Evolutionary conservation across 2,329 filamentous ascomycete genomes (phyloP).

Genomic region (Zymoseptoria brevis): DNA sequence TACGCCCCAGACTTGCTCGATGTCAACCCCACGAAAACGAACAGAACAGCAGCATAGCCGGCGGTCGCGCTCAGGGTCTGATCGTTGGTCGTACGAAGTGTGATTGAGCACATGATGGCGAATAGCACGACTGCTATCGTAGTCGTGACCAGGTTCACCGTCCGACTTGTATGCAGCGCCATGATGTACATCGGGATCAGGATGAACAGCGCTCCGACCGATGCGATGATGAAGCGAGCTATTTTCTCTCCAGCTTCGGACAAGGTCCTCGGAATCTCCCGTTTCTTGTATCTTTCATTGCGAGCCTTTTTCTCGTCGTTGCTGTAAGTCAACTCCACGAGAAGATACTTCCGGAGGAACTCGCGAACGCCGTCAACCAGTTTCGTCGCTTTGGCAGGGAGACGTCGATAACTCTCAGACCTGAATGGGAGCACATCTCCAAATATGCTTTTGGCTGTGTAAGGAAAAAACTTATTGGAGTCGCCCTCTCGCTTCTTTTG

Average conservation of each 20-base stretch:
- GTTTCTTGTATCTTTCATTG: too few relatives aligned
- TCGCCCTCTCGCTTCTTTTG: too few relatives aligned
- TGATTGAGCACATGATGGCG: slow-evolving; percentile 1
- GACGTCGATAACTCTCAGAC: too few relatives aligned
- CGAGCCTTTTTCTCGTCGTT: too few relatives aligned
- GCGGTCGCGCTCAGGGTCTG: not conserved
- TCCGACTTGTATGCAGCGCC: not conserved
- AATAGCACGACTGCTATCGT: not conserved
- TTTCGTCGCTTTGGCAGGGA: too few relatives aligned
- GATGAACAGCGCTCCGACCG: slow-evolving; percentile 1
- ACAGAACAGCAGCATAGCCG: not conserved
- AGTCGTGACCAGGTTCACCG: not conserved
- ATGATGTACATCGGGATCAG: slow-evolving; percentile 2
- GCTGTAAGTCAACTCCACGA: too few relatives aligned
- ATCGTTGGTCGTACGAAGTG: not conserved
- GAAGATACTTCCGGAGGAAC: too few relatives aligned
- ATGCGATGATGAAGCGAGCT: not conserved
- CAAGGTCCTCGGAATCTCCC: too few relatives aligned
- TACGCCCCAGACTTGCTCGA: not conserved
- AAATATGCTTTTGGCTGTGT: too few relatives aligned
- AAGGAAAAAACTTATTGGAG: too few relatives aligned
- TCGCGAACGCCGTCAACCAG: too few relatives aligned
- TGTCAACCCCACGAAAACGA: slow-evolving; percentile 2
- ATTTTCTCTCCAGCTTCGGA: not conserved
- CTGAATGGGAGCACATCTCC: too few relatives aligned